These are phyloP conservation scores for Cenchrus fungigraminus DNA, from an alignment of 176 grass and related monocot species.

Conservation along the genomic window DNA sequence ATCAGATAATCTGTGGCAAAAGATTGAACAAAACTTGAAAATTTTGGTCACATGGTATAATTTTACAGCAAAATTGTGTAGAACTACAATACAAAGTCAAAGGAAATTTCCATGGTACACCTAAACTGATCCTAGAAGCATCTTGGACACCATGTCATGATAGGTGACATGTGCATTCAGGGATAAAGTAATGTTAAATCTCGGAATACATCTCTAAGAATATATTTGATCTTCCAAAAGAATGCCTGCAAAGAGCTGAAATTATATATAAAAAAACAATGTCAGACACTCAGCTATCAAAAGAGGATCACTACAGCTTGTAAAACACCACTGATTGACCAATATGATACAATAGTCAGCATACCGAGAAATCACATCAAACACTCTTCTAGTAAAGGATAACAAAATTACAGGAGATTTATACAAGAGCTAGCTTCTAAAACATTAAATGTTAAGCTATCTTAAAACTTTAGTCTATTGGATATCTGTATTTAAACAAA, in stretches of 20 bases:
- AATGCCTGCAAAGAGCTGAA: constrained; percentile 41
- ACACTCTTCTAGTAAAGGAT: not conserved
- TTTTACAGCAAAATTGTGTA: constrained; percentile 40
- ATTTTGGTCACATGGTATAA: constrained; percentile 21
- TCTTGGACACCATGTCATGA: constrained; percentile 14
- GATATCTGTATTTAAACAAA: constrained; percentile 24
- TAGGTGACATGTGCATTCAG: constrained; percentile 20
- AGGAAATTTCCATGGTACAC: constrained; percentile 12
- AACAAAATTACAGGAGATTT: not conserved
- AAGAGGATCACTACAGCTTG: constrained; percentile 6
- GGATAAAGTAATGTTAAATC: constrained; percentile 18
- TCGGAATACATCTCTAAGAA: constrained; percentile 32
- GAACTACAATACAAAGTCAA: constrained; percentile 33
- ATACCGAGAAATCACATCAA: constrained; percentile 5
- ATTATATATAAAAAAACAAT: not conserved
- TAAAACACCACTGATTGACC: not conserved
- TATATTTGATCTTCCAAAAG: constrained; percentile 35
- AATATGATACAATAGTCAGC: not conserved
- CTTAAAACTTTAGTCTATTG: constrained; percentile 21
- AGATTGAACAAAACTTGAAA: constrained; percentile 27
- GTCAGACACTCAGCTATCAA: not conserved
- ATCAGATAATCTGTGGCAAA: constrained; percentile 19
- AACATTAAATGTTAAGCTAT: constrained; percentile 26
- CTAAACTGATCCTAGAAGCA: constrained; percentile 41
- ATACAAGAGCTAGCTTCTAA: constrained; percentile 5